Conservation (phyloP, 176 grass and related monocot genomes). For the Puya raimondii region DNA sequence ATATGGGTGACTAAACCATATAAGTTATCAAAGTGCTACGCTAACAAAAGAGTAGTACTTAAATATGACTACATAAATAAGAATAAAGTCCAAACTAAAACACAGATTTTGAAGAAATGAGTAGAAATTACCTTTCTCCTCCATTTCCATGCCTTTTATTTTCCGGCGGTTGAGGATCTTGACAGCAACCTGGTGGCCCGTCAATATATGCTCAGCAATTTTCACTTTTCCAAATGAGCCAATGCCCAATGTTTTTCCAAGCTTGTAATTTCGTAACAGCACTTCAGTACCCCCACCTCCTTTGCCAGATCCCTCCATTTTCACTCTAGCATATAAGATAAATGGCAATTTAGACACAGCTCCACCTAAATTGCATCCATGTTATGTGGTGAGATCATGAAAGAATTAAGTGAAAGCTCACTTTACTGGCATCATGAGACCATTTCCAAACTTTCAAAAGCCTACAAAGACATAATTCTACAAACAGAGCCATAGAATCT, state of each 20-base stretch:
- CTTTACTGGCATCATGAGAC: too few species aligned
- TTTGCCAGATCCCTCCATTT: slow-evolving; percentile 35
- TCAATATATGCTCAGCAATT: slow-evolving; percentile 47
- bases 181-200: slow-evolving; percentile 46
- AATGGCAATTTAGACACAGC: neutral
- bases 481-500: too few species aligned
- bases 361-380: too few species aligned
- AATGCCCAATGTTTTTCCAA: slow-evolving; percentile 51
- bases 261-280: slow-evolving; percentile 33
- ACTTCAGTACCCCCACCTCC: slow-evolving; percentile 27
- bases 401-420: neutral
- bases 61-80: neutral
- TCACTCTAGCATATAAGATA: neutral
- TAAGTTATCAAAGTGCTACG: neutral
- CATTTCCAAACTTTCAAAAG: too few species aligned
- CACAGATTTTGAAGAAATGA: neutral
- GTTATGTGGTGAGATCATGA: neutral
- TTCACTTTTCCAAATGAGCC: slow-evolving; percentile 55
- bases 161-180: slow-evolving; percentile 56
- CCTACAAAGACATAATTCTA: too few species aligned
- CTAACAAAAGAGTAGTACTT: neutral
- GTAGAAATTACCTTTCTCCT: slow-evolving; percentile 39
- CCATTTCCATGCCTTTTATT: slow-evolving; percentile 53
- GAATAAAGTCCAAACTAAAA: neutral
- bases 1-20: neutral